phyloP scores from a whole-genome alignment of 139 green algal genomes.

The Trebouxia sp. region DNA sequence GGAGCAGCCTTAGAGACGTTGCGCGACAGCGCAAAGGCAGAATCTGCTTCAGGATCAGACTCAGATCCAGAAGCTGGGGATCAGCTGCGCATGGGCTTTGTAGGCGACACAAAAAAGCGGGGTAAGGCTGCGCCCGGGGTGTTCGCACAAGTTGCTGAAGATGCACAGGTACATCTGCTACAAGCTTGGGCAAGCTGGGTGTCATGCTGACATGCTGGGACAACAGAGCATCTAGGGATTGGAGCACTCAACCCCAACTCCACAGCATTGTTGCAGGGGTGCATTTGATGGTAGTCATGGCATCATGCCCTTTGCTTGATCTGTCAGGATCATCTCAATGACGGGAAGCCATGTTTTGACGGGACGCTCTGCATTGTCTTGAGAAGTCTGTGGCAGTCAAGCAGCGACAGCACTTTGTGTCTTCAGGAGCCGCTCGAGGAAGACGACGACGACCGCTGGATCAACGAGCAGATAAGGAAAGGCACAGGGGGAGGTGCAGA shows the following conservation, averaged over 20 bases:
- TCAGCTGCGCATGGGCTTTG: conserved; percentile 64
- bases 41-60: conserved; percentile 29
- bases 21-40: conserved; percentile 1
- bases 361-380: no score
- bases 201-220: not conserved
- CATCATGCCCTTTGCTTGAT: no score
- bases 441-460: conserved; percentile 65
- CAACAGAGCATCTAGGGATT: not conserved
- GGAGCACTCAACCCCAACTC: no score
- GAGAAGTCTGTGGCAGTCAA: no score
- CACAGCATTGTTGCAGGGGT: no score
- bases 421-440: conserved; percentile 41
- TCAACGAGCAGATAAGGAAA: conserved; percentile 70
- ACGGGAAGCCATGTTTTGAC: no score
- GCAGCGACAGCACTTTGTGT: not conserved
- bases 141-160: conserved; percentile 22
- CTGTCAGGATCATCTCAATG: no score
- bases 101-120: conserved; percentile 34
- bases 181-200: conserved; percentile 16
- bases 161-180: conserved; percentile 27
- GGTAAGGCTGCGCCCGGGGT: conserved; percentile 31
- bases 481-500: conserved; percentile 41
- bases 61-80: conserved; percentile 59
- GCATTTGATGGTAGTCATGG: no score
- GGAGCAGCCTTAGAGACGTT: conserved; percentile 20